Conservation (phyloP, 257 asterid genomes). For the Dorcoceras hygrometricum region DNA sequence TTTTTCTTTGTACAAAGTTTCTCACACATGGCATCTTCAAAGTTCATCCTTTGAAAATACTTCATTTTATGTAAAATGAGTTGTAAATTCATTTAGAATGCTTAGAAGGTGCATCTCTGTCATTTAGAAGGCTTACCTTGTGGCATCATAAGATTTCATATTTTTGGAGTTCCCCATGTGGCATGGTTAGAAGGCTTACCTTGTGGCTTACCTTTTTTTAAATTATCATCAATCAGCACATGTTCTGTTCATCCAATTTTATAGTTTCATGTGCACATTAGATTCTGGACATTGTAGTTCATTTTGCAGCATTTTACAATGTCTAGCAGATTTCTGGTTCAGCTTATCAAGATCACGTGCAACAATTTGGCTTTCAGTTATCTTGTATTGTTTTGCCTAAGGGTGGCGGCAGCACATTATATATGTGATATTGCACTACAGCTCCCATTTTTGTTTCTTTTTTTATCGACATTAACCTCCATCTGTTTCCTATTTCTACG, state of each 20-base stretch:
- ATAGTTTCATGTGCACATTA: not conserved
- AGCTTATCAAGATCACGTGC: not conserved
- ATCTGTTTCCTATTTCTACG: not conserved
- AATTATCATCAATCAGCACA: not conserved
- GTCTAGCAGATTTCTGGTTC: not conserved
- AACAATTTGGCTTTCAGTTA: not conserved
- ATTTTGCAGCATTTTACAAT: not conserved
- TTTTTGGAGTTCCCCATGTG: not conserved
- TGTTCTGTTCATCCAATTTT: not conserved
- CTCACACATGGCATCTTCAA: not conserved
- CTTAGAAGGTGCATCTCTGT: not conserved
- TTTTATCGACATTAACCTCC: not conserved
- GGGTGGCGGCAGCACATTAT: not conserved
- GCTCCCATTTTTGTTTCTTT: not conserved
- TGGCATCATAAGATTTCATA: not conserved
- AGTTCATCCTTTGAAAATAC: not conserved
- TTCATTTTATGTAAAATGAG: not conserved
- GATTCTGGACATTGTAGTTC: not conserved
- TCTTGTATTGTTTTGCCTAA: not conserved
- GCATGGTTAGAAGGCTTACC: not conserved
- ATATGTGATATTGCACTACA: not conserved
- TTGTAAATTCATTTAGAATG: not conserved
- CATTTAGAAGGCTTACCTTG: not conserved
- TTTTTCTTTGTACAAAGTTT: not conserved
- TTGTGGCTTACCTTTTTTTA: not conserved